phyloP scores from a whole-genome alignment of 345 rosid species.

The Hirschfeldia incana region DNA sequence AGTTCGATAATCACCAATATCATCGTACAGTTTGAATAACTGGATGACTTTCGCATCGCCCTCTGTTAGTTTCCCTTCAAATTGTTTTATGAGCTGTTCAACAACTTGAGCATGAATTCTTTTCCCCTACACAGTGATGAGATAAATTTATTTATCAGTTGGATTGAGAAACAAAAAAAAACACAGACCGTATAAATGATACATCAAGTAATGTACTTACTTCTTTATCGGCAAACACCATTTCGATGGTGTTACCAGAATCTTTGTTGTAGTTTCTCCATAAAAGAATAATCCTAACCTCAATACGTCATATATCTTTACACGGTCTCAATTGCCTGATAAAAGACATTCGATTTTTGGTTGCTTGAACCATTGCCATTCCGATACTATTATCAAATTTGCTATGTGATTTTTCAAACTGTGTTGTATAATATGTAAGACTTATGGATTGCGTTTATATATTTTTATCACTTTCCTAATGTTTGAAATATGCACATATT shows the following conservation, averaged over 20 bases:
- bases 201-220: not conserved
- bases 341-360: not conserved
- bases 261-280: not conserved
- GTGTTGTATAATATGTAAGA: not conserved
- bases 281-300: not conserved
- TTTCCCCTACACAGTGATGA: not conserved
- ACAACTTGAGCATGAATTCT: not conserved
- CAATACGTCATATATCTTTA: not conserved
- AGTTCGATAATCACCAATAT: no score
- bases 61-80: no score
- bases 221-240: not conserved
- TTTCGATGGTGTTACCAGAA: not conserved
- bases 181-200: not conserved
- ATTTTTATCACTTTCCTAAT: not conserved
- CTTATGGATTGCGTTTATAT: not conserved
- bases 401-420: no score
- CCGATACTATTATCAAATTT: no score
- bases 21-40: no score
- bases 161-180: not conserved
- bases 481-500: not conserved
- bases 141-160: not conserved
- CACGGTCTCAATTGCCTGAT: not conserved
- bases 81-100: no score
- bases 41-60: no score
- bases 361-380: not conserved